Percentiles rank a stretch among this genome's conserved stretches.
These are phyloP conservation scores for Alternaria hordeiaustralica DNA, from an alignment of 2,329 filamentous ascomycete species.

Conservation along the genomic window DNA sequence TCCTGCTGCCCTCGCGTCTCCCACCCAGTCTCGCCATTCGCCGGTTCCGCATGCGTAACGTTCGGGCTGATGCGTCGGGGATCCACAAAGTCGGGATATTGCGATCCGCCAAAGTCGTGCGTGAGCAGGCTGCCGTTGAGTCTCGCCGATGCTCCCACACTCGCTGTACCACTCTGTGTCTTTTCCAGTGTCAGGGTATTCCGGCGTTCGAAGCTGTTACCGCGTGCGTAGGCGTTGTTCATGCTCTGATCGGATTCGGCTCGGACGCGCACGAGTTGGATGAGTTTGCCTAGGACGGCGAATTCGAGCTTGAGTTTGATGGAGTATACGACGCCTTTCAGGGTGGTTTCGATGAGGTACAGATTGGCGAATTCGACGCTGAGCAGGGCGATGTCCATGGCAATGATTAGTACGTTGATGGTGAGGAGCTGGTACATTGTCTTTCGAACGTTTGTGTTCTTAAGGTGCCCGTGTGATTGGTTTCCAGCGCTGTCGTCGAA, in stretches of 20 bases:
- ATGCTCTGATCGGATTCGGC: conserved; percentile 26
- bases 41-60: conserved; percentile 30
- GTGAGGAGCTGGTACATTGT: conserved; percentile 45
- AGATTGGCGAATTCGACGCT: conserved; percentile 41
- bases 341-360: conserved; percentile 44
- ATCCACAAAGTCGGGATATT: conserved; percentile 42
- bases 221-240: conserved; percentile 13
- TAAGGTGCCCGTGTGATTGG: conserved; percentile 21
- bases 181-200: conserved; percentile 25
- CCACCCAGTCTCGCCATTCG: conserved; percentile 16
- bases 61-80: conserved; percentile 25
- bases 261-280: conserved; percentile 41
- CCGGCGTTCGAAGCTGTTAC: conserved; percentile 10
- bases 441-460: conserved; percentile 28
- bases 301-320: conserved; percentile 63
- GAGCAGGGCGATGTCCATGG: conserved; percentile 39
- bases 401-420: conserved; percentile 45
- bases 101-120: conserved; percentile 10
- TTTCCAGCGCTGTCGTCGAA: conserved; percentile 38
- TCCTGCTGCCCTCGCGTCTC: conserved; percentile 16
- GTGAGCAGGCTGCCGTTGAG: conserved; percentile 8
- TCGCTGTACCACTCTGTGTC: conserved; percentile 17
- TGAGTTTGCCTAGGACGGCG: conserved; percentile 58
- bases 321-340: conserved; percentile 54
- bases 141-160: conserved; percentile 1